Evolutionary conservation across 1,284 basidiomycete species (phyloP).

Genomic region (Porodaedalea pini): DNA sequence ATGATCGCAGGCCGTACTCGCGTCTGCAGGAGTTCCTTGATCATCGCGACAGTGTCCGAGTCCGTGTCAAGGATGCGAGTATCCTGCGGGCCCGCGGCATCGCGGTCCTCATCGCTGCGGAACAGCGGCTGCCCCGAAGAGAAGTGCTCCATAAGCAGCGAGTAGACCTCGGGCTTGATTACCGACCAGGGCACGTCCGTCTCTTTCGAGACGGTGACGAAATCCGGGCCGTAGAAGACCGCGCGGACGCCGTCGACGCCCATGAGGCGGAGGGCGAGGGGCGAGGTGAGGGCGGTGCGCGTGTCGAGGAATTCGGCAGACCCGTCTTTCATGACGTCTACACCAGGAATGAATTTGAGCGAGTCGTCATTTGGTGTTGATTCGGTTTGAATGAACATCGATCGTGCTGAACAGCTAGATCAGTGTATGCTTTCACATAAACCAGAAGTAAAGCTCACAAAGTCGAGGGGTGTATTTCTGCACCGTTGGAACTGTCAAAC

Average conservation of each 20-base stretch:
- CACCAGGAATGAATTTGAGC: constrained; percentile 95
- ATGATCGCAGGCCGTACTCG: constrained; percentile 94
- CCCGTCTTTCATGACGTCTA: constrained; percentile 81
- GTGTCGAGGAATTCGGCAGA: constrained; percentile 95
- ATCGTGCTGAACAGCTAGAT: constrained; percentile 69
- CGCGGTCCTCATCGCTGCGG: constrained; percentile 71
- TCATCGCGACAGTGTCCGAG: constrained; percentile 98
- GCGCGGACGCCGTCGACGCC: constrained; percentile 86
- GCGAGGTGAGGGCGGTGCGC: constrained; percentile 78
- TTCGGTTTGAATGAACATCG: constrained; percentile 98
- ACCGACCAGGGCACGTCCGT: constrained; percentile 83
- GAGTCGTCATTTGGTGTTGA: constrained; percentile 97
- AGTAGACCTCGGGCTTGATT: constrained; percentile 97
- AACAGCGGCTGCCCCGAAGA: constrained; percentile 86
- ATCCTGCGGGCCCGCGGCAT: constrained; percentile 85
- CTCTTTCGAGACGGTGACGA: constrained; percentile 95
- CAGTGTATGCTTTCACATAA: too few species aligned
- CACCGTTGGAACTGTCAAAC: constrained; percentile 2
- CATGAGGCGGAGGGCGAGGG: constrained; percentile 90
- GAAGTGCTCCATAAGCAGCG: constrained; percentile 97
- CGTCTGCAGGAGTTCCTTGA: constrained; percentile 96
- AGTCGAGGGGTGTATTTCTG: constrained; percentile 9
- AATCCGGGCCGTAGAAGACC: constrained; percentile 97
- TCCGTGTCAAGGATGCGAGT: constrained; percentile 95
- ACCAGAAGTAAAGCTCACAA: constrained; percentile 4